These are phyloP conservation scores for Metschnikowia lochheadii DNA, from an alignment of 805 yeast genomes.

Conservation along the genomic window DNA sequence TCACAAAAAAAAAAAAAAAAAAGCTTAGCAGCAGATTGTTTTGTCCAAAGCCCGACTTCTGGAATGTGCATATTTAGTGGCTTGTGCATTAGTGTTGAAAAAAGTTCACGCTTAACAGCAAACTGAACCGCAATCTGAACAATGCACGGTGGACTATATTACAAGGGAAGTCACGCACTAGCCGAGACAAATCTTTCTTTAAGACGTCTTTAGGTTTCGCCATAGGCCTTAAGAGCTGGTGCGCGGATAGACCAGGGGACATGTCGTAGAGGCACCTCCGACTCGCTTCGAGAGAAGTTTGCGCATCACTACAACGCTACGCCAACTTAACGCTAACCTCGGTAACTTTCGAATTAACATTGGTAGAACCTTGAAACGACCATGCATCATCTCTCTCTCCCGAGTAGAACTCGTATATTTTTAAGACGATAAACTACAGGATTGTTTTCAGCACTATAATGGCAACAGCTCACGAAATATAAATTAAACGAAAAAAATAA, in stretches of 20 bases:
- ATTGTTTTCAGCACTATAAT: background rate
- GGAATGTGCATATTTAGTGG: background rate
- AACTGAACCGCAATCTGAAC: background rate
- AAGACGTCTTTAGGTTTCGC: background rate
- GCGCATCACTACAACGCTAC: slow-evolving; percentile 1
- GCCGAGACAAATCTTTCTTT: background rate
- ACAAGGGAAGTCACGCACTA: background rate
- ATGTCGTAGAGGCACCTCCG: background rate
- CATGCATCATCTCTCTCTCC: background rate
- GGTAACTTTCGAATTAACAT: background rate
- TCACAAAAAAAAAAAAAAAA: background rate
- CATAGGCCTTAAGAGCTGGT: background rate
- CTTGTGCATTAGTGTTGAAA: slow-evolving; percentile 1
- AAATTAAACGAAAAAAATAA: background rate
- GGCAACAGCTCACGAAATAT: background rate
- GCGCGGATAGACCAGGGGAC: slow-evolving; percentile 1
- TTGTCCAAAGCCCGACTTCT: background rate
- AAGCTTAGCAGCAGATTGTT: background rate
- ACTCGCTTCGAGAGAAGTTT: slow-evolving; percentile 3
- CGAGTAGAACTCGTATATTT: slow-evolving; percentile 2
- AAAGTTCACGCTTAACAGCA: background rate
- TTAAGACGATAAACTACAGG: background rate
- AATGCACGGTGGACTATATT: slow-evolving; percentile 1
- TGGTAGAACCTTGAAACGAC: background rate
- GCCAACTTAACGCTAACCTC: background rate